These are phyloP conservation scores for Silene conica DNA, from an alignment of 148 eudicot genomes.

Conservation along the genomic window DNA sequence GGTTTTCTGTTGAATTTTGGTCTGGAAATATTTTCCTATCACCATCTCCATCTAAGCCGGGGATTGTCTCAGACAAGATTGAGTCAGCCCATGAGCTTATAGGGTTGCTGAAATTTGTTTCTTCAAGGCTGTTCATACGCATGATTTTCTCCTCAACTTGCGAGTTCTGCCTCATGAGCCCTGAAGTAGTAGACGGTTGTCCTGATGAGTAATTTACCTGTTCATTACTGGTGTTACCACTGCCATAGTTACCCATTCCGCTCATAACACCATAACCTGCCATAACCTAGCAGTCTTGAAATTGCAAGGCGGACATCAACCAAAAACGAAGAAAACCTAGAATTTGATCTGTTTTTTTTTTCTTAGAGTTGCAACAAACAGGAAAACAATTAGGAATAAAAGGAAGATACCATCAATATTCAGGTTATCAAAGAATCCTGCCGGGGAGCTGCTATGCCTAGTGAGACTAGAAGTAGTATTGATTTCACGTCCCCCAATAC, in stretches of 20 bases:
- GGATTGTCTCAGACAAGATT: slow-evolving; percentile 46
- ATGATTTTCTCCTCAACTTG: slow-evolving; percentile 38
- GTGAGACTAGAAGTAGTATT: slow-evolving; percentile 36
- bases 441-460: slow-evolving; percentile 89
- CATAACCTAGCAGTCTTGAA: slow-evolving; percentile 22
- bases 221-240: slow-evolving; percentile 31
- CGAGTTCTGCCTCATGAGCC: slow-evolving; percentile 34
- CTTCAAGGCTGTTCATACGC: slow-evolving; percentile 30
- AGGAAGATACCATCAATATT: slow-evolving; percentile 50
- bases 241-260: slow-evolving; percentile 42
- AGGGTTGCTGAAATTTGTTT: slow-evolving; percentile 35
- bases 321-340: background rate
- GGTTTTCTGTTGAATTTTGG: slow-evolving; percentile 43
- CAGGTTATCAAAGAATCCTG: slow-evolving; percentile 58
- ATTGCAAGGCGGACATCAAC: background rate
- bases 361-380: slow-evolving; percentile 16
- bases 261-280: slow-evolving; percentile 51
- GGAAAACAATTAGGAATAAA: background rate
- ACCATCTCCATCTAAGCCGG: slow-evolving; percentile 42
- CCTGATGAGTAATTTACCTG: slow-evolving; percentile 47
- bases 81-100: slow-evolving; percentile 72
- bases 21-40: slow-evolving; percentile 36
- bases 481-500: slow-evolving; percentile 30
- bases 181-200: slow-evolving; percentile 35
- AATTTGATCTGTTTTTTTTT: background rate